A percentile compares a stretch with the other conserved stretches of the same genome.
Evolutionary conservation across 805 yeast species (phyloP).

Genomic region (Cyberlindnera subsufficiens): DNA sequence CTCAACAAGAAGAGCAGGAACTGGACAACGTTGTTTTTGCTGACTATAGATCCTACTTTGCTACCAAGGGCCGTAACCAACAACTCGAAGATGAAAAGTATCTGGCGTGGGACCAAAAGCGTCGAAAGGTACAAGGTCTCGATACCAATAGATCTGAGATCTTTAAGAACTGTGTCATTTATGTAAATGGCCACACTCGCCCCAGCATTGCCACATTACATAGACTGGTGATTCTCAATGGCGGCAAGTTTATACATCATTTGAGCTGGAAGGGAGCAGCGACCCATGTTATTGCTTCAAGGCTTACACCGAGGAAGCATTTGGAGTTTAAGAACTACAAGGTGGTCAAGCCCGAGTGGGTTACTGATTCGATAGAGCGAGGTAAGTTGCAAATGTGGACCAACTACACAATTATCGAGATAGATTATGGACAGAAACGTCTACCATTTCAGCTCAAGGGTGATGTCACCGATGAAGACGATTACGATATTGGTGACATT

Average conservation of each 20-base stretch:
- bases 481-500: slow-evolving; percentile 3
- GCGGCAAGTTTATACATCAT: slow-evolving; percentile 72
- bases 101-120: slow-evolving; percentile 40
- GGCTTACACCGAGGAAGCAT: slow-evolving; percentile 70
- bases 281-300: slow-evolving; percentile 80
- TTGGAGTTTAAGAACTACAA: slow-evolving; percentile 59
- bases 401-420: slow-evolving; percentile 47
- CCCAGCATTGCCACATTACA: slow-evolving; percentile 77
- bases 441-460: slow-evolving; percentile 21
- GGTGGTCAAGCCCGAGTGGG: slow-evolving; percentile 83
- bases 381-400: slow-evolving; percentile 60
- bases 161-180: slow-evolving; percentile 58
- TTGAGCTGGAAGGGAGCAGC: slow-evolving; percentile 65
- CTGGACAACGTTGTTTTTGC: slow-evolving; percentile 42
- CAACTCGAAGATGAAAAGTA: slow-evolving; percentile 49
- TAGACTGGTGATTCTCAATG: slow-evolving; percentile 64
- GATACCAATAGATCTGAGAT: slow-evolving; percentile 25
- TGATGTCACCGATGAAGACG: background rate
- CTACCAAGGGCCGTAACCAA: slow-evolving; percentile 55
- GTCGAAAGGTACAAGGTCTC: slow-evolving; percentile 22
- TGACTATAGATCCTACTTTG: slow-evolving; percentile 61
- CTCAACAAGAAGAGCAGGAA: background rate
- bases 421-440: slow-evolving; percentile 50
- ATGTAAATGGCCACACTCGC: slow-evolving; percentile 84
- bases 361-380: slow-evolving; percentile 52